Conservation (phyloP, 306 rosid genomes). For the Cercis canadensis region DNA sequence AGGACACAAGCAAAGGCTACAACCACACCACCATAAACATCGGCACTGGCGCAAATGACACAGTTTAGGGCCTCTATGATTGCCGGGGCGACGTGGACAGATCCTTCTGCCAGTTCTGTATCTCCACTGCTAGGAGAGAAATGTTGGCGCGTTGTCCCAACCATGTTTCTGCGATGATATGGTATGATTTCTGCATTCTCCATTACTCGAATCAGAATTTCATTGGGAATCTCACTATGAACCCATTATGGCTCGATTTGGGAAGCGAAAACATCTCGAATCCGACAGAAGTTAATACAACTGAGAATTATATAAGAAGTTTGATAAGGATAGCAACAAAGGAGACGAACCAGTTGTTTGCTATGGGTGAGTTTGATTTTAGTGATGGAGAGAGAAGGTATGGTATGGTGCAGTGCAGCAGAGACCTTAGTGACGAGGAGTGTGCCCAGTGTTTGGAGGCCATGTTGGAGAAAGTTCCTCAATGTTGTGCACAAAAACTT, state of each 20-base stretch:
- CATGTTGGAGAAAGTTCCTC: conserved; percentile 37
- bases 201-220: conserved; percentile 40
- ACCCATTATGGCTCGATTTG: conserved; percentile 26
- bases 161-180: conserved; percentile 27
- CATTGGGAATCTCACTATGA: conserved; percentile 29
- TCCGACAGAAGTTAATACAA: conserved; percentile 14
- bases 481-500: conserved; percentile 32
- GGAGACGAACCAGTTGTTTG: conserved; percentile 36
- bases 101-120: conserved; percentile 47
- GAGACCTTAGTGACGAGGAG: conserved; percentile 36
- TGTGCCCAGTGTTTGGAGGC: conserved; percentile 46
- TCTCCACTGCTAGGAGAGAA: conserved; percentile 38
- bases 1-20: conserved; percentile 39
- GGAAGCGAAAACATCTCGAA: conserved; percentile 8
- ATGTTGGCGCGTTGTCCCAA: conserved; percentile 37
- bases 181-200: conserved; percentile 43
- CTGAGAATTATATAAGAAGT: conserved; percentile 24
- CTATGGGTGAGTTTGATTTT: conserved; percentile 33
- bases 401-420: conserved; percentile 49
- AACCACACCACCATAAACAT: conserved; percentile 32
- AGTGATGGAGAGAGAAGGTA: conserved; percentile 21
- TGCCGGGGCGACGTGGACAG: conserved; percentile 45
- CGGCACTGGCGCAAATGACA: background rate
- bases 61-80: conserved; percentile 44
- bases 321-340: conserved; percentile 40